Base-by-base conservation (phyloP, 1,284 basidiomycete genomes). In the Sanghuangporus weigelae region DNA sequence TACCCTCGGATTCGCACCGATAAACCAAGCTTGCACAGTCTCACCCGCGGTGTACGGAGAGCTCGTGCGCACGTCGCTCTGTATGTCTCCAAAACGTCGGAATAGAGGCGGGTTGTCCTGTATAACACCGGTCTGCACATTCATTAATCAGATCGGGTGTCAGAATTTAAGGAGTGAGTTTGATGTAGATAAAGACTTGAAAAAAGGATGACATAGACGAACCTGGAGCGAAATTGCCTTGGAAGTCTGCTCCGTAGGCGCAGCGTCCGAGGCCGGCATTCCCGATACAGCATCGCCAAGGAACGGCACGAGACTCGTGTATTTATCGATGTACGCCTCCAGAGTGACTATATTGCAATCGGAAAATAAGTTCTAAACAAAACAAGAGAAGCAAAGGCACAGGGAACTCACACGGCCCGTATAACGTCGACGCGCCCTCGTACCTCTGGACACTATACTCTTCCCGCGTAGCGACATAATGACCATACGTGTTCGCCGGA, bases 401-500 rank as follows among this genome's bases (percentile, higher is more conserved):
- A 12, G 1, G 51, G 2, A 19, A 54, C 85, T 70, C 66, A 90
- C 90, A 83, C 64, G 81, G 85, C 36, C 92, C 92, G 71, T 85
- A 93, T 48, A 93, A 80, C 8, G 90, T 93, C 48, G 89, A 91
- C 0, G 89, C 88, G 40, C 91, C 92, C 74, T 93, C 92, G 68
- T 93, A 93, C 57, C 92, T 80, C 74, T 93, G 91, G 3, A 90
- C 77, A 14, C 78, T 74, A 72, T 92, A 92, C 72, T 93, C 90
- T 71, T 93, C 90, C 6, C 78, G 77, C 19, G 91, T 93, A 1
- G 87, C 77, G 59, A 92, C 79, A 71, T 92, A 93, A 73, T 92
- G 90, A 0, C 77, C 83, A 69, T 93, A 93, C 10, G 89, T 90
- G 67, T 92, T 92, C 0, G 89, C 90, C 16, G 92, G 92, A 6